Percentiles rank a stretch among this genome's conserved stretches.
Conservation (phyloP, 164 flowering plant genomes). For the Platanus orientalis region DNA sequence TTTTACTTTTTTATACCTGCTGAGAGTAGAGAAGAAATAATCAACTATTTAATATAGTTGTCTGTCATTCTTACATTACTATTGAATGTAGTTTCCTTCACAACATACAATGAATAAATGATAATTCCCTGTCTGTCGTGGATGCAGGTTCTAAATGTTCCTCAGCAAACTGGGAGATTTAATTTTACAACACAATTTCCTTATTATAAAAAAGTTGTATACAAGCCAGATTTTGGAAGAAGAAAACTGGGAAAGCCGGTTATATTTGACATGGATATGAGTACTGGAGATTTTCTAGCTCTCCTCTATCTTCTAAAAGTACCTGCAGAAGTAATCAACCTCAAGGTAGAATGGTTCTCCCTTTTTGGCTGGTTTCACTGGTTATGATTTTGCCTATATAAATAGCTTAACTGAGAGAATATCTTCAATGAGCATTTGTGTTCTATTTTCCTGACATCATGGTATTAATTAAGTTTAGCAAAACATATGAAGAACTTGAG, state of each 20-base stretch:
- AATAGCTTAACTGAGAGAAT: too few relatives aligned
- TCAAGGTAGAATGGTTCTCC: slow-evolving; percentile 51
- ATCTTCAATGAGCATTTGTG: too few relatives aligned
- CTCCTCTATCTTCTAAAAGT: slow-evolving; percentile 84
- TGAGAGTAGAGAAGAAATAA: neutral
- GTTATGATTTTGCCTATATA: neutral
- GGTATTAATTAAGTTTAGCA: too few relatives aligned
- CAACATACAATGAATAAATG: neutral
- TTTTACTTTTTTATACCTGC: too few relatives aligned
- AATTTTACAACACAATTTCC: slow-evolving; percentile 77
- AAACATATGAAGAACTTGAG: too few relatives aligned
- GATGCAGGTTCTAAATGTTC: slow-evolving; percentile 62
- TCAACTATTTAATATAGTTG: too few relatives aligned
- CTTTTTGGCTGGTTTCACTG: neutral
- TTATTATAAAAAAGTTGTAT: slow-evolving; percentile 47
- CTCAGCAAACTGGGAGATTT: slow-evolving; percentile 62
- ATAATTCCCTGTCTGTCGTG: neutral
- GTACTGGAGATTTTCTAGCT: slow-evolving; percentile 91
- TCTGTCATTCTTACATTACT: too few relatives aligned
- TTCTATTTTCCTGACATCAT: too few relatives aligned
- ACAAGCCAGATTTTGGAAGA: slow-evolving; percentile 51
- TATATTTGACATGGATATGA: slow-evolving; percentile 97
- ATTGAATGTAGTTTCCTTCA: neutral
- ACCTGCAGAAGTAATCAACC: slow-evolving; percentile 68
- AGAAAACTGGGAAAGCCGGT: slow-evolving; percentile 58